Evolutionary conservation across 441 rosid genomes (phyloP), one percentile per base, ranked within the genome.

Genomic region (Capsella rubella): DNA sequence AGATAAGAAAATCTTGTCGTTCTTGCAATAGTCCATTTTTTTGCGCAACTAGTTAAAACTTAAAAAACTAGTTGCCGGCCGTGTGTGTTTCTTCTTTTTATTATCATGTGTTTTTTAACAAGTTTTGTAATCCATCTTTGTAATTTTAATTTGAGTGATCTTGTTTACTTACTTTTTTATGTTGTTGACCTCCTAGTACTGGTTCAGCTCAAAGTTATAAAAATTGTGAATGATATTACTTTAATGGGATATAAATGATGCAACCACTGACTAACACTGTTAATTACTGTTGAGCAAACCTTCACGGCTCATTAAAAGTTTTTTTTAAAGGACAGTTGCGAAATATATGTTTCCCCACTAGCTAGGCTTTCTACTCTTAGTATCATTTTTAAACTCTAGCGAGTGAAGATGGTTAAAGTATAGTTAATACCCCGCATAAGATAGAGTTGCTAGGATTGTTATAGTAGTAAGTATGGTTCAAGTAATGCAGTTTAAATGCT

Each of bases 1-100:
- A 89, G 83, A 77, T 87, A 3, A 82, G 90, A 82, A 82, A 8
- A 37, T 69, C 79, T 2, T 89, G 95, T 32, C 71, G 83, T n/a
- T 77, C 71, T 16, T 62, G 78, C 58, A 84, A 86, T 16, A 45
- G 15, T 16, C 50, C 29, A 31, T 4, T 32, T 2, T 68, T 39
- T 39, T 39, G 64, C 25, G 0, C 1, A 3, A 10, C 46, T 49
- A 9, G 74, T n/a, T 70, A 21, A 6, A 12, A 21, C 25, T 21
- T 29, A 58, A 66, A 58, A 66, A 59, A 39, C 14, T 58, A 25
- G 3, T n/a, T 4, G 7, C 8, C 21, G 21, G 21, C 21, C 25
- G 25, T 21, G 25, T 21, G 25, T 21, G 25, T 21, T 21, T 21
- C 25, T 21, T 21, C 2, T 21, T 21, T 18, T 18, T 18, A 18